A percentile compares a stretch with the other conserved stretches of the same genome.
These are phyloP conservation scores for Cordyceps javanica DNA, from an alignment of 2,329 filamentous ascomycete genomes.

Conservation along the genomic window DNA sequence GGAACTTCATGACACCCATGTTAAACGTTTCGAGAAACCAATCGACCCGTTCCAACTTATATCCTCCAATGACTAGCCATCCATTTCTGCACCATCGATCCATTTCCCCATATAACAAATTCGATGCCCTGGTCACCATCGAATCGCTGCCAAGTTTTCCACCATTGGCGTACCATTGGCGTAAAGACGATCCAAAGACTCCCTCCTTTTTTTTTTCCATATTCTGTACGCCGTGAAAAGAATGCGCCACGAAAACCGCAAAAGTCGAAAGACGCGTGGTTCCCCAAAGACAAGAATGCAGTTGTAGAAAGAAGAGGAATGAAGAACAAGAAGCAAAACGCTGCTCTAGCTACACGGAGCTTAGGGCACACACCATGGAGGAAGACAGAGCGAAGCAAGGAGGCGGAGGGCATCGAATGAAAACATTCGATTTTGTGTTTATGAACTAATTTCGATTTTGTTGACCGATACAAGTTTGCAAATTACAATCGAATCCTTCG, in stretches of 20 bases:
- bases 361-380: slow-evolving; percentile 16
- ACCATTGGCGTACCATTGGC: not conserved
- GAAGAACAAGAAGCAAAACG: not conserved
- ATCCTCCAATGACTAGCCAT: slow-evolving; percentile 2
- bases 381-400: slow-evolving; percentile 15
- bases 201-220: slow-evolving; percentile 2
- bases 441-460: slow-evolving; percentile 51
- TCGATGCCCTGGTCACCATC: not conserved
- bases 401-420: slow-evolving; percentile 16
- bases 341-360: slow-evolving; percentile 11
- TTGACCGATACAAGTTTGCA: slow-evolving; percentile 45
- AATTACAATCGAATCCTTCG: slow-evolving; percentile 53
- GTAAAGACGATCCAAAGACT: slow-evolving; percentile 6
- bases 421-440: slow-evolving; percentile 31
- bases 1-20: slow-evolving; percentile 9
- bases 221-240: slow-evolving; percentile 8
- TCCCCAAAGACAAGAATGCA: slow-evolving; percentile 23
- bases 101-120: not conserved
- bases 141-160: not conserved
- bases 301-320: slow-evolving; percentile 23
- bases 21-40: not conserved
- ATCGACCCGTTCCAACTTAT: not conserved
- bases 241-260: not conserved
- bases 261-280: slow-evolving; percentile 4
- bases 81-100: not conserved